Conservation (phyloP, 1,284 basidiomycete species). For the Cutaneotrichosporon sp. region DNA sequence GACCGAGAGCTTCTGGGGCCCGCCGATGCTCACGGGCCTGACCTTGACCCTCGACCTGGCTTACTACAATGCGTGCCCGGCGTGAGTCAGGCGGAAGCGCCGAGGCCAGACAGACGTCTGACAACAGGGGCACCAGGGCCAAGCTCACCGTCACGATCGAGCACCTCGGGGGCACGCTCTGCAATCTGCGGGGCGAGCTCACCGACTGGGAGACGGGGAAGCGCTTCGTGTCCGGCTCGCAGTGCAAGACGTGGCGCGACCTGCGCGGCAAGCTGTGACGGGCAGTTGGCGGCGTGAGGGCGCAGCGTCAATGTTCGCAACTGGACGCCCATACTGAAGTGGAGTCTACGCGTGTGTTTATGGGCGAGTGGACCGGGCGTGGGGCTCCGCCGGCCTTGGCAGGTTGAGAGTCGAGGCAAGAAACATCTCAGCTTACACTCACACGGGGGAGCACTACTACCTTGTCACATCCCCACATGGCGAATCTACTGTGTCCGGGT, state of each 20-base stretch:
- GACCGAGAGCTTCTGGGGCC: conserved; percentile 44
- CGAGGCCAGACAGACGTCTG: background rate
- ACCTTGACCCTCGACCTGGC: conserved; percentile 35
- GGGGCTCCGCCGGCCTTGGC: too few species aligned
- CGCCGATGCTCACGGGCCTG: conserved; percentile 40
- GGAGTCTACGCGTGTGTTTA: too few species aligned
- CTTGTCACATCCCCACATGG: too few species aligned
- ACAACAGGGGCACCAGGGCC: conserved; percentile 12
- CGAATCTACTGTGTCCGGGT: too few species aligned
- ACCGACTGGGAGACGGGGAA: conserved; percentile 27
- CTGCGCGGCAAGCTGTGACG: conserved; percentile 1
- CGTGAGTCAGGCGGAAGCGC: background rate
- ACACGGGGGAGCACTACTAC: too few species aligned
- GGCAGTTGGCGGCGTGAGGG: too few species aligned
- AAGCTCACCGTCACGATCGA: conserved; percentile 16
- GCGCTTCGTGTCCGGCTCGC: conserved; percentile 28
- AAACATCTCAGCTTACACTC: too few species aligned
- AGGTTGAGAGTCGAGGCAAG: too few species aligned
- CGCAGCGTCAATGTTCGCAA: too few species aligned
- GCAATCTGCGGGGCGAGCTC: conserved; percentile 20
- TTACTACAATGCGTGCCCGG: conserved; percentile 32
- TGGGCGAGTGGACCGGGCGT: too few species aligned
- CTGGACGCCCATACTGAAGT: too few species aligned
- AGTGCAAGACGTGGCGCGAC: conserved; percentile 34
- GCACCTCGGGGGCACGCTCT: conserved; percentile 12